Conservation (phyloP, 2,329 filamentous ascomycete species). For the Paramyrothecium sp. region DNA sequence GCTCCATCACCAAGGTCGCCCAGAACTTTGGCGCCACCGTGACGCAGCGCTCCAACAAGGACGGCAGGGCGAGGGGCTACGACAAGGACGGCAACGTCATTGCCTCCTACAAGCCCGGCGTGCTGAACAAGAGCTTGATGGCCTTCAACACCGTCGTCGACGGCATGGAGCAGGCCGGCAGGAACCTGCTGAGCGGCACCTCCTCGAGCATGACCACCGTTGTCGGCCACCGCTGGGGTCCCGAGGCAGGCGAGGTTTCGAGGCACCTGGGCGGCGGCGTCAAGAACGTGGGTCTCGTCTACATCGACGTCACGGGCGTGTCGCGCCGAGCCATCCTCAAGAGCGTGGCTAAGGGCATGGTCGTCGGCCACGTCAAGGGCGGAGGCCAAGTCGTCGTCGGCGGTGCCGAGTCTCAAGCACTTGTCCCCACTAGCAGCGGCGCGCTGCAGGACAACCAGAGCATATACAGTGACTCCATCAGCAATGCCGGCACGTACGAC, state of each 20-base stretch:
- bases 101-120: slow-evolving; percentile 76
- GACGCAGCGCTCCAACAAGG: slow-evolving; percentile 44
- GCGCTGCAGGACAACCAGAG: slow-evolving; percentile 17
- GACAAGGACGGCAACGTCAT: slow-evolving; percentile 69
- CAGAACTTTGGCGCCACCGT: slow-evolving; percentile 84
- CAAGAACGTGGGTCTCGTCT: slow-evolving; percentile 95
- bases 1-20: slow-evolving; percentile 77
- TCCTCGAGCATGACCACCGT: slow-evolving; percentile 80
- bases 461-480: slow-evolving; percentile 23
- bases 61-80: slow-evolving; percentile 55
- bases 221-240: slow-evolving; percentile 85
- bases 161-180: slow-evolving; percentile 84
- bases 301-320: slow-evolving; percentile 94
- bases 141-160: slow-evolving; percentile 94
- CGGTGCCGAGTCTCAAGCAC: slow-evolving; percentile 48
- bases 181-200: slow-evolving; percentile 71
- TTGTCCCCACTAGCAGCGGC: slow-evolving; percentile 18
- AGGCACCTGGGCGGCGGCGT: slow-evolving; percentile 77
- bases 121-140: slow-evolving; percentile 95
- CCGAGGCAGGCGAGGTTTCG: slow-evolving; percentile 79
- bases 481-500: slow-evolving; percentile 23
- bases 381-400: slow-evolving; percentile 74
- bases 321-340: slow-evolving; percentile 88
- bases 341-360: slow-evolving; percentile 95
- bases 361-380: slow-evolving; percentile 74